A percentile compares a stretch with the other conserved stretches of the same genome.
Evolutionary conservation across 805 yeast genomes (phyloP).

Genomic region (Lipomyces chichibuensis): DNA sequence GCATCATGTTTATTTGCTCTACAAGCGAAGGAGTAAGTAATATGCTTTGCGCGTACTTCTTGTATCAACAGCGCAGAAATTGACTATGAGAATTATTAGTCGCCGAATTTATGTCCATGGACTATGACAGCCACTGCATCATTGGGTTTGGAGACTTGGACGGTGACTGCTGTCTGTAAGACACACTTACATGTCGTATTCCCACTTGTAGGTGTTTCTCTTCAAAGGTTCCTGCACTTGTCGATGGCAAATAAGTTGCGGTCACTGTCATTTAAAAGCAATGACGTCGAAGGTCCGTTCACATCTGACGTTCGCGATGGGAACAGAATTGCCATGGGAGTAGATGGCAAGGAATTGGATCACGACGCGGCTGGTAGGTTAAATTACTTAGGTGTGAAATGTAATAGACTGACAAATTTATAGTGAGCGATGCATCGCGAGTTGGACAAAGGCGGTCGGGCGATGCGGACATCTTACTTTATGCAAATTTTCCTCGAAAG

Average conservation of each 20-base stretch:
- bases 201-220: not conserved
- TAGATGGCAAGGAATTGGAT: not conserved
- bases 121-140: slow-evolving; percentile 1
- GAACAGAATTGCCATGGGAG: not conserved
- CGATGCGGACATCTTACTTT: not conserved
- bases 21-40: not conserved
- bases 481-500: not conserved
- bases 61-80: not conserved
- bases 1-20: not conserved
- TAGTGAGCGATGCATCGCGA: not conserved
- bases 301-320: not conserved
- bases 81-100: not conserved
- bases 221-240: not conserved
- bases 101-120: not conserved
- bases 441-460: not conserved
- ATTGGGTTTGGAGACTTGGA: not conserved
- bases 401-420: not conserved
- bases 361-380: not conserved
- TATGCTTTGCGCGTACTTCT: not conserved
- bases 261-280: not conserved
- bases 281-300: not conserved
- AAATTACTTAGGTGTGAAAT: not conserved
- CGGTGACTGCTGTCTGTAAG: not conserved
- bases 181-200: not conserved
- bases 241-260: not conserved